Evolutionary conservation across 495 filamentous ascomycete species (phyloP).

Genomic region (Neurospora terricola): DNA sequence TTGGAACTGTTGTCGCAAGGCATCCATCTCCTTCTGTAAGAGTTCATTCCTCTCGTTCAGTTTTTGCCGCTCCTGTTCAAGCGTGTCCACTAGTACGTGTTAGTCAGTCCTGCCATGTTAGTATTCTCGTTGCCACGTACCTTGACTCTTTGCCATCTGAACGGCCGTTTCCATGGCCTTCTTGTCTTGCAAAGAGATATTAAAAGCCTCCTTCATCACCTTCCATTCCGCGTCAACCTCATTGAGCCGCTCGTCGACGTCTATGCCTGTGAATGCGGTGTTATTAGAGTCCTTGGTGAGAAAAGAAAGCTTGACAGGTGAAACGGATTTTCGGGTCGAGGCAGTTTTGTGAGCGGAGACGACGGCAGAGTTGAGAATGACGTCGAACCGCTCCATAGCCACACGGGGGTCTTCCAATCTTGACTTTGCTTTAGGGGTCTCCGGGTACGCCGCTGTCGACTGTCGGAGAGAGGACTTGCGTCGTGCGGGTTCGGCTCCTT

Average conservation of each 20-base stretch:
- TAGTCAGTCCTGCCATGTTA: background rate
- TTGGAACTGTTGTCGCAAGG: conserved; percentile 34
- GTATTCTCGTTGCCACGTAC: conserved; percentile 37
- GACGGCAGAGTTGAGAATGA: conserved; percentile 9
- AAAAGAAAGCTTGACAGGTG: conserved; percentile 33
- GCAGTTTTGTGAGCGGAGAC: conserved; percentile 1
- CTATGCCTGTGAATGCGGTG: conserved; percentile 53
- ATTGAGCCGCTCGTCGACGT: conserved; percentile 56
- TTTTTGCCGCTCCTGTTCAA: conserved; percentile 51
- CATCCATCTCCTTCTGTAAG: conserved; percentile 50
- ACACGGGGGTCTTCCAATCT: background rate
- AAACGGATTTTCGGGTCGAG: conserved; percentile 21
- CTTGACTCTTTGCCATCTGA: conserved; percentile 57
- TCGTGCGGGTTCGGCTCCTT: conserved; percentile 7
- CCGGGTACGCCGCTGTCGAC: background rate
- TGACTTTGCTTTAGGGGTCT: conserved; percentile 10
- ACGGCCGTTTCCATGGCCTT: conserved; percentile 58
- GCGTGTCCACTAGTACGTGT: conserved; percentile 46
- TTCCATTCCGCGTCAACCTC: conserved; percentile 55
- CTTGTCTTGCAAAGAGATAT: conserved; percentile 48
- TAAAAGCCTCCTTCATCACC: conserved; percentile 51
- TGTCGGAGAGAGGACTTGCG: background rate
- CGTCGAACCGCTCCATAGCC: conserved; percentile 9
- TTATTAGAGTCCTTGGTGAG: conserved; percentile 65
- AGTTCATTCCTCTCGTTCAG: conserved; percentile 45